Base-by-base conservation (phyloP, 768 basidiomycete species). In the Lentinula edodes region DNA sequence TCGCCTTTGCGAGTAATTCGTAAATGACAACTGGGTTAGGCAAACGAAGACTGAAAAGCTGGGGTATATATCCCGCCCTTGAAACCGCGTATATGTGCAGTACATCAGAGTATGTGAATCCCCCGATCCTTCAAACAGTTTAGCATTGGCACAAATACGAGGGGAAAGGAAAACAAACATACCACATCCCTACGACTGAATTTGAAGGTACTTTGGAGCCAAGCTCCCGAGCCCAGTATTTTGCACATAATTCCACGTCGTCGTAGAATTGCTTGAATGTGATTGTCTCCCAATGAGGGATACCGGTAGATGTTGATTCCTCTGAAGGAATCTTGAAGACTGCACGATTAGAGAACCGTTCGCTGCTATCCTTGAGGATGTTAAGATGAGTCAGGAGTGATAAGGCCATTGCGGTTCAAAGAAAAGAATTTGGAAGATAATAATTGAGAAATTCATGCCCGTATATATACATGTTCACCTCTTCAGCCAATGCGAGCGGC, bases 101-200 rank as follows among this genome's bases (percentile, higher is more conserved):
- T 36, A 86, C 81, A 69, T 92, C 89, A 51, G 75, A 71, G 68
- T 91, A 91, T 20, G 83, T 81, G 76, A 88, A 85, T 6, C 90
- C 90, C 39, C 84, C 78, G 45, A 91, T 73, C 90, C 90, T 92
- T 54, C 4, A 66, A 54, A 50, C 16, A 13, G 16, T 38, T 60
- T 3, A 12, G 32, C 28, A 20, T 28, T 34, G 16, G 15, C 39
- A 13, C 8, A n/a, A 32, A 38, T 52, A 51, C 57, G 45, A 57
- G 65, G 66, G 32, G 15, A 6, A 23, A 42, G 10, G 6, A 41
- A 55, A 23, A 15, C 6, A 20, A 39, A 72, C 85, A 48, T 69
- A 90, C 90, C 90, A 91, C 60, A 90, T 71, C 18, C 89, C 89
- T 43, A 92, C 76, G 35, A 91, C 83, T 8, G 90, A 86, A 56